Conservation (phyloP, 106 monocot genomes). For the Iris macrosiphon region DNA sequence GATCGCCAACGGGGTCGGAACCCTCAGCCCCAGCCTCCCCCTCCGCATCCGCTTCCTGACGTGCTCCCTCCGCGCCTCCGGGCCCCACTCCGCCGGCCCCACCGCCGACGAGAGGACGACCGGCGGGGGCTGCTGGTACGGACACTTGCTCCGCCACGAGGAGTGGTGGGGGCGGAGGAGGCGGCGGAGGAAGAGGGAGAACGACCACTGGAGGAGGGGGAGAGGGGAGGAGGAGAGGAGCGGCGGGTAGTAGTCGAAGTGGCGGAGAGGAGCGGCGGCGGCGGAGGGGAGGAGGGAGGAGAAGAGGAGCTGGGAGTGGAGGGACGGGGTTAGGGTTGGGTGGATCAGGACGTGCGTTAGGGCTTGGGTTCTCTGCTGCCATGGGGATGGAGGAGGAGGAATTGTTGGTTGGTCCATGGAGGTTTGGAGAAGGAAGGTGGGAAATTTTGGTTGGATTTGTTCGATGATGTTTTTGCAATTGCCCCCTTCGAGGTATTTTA, state of each 20-base stretch:
- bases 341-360: conserved; percentile 59
- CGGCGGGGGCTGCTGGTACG: conserved; percentile 70
- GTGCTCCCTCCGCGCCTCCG: conserved; percentile 27
- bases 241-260: conserved; percentile 51
- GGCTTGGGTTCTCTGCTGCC: conserved; percentile 16
- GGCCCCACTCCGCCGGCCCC: conserved; percentile 18
- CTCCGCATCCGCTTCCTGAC: conserved; percentile 29
- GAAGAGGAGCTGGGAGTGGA: conserved; percentile 82
- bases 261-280: conserved; percentile 12
- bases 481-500: too few species aligned
- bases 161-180: conserved; percentile 16
- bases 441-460: too few species aligned
- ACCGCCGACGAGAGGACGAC: conserved; percentile 33
- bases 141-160: conserved; percentile 72
- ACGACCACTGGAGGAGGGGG: conserved; percentile 30
- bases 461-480: too few species aligned
- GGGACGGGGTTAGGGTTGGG: conserved; percentile 39
- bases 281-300: conserved; percentile 38
- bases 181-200: conserved; percentile 40
- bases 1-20: conserved; percentile 24
- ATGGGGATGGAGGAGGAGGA: too few species aligned
- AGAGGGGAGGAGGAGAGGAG: conserved; percentile 19
- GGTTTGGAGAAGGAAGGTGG: too few species aligned
- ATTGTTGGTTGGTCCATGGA: too few species aligned
- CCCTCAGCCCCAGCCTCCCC: conserved; percentile 25